Evolutionary conservation across 2,329 filamentous ascomycete species (phyloP).

Genomic region (Ambrosiella xylebori): DNA sequence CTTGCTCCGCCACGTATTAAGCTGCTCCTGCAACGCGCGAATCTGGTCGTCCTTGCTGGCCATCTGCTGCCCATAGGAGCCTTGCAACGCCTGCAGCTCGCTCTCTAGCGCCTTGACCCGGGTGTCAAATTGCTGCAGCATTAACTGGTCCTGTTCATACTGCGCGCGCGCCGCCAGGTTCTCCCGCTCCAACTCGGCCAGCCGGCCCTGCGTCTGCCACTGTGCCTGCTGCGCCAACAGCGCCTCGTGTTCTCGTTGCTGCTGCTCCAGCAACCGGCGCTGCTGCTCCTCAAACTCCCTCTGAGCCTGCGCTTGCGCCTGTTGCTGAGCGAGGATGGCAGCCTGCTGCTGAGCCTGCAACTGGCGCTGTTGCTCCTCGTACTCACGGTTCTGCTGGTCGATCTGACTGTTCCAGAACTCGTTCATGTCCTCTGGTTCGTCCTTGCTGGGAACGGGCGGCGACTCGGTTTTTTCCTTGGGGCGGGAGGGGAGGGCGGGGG

Average conservation of each 20-base stretch:
- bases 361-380: slow-evolving; percentile 81
- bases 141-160: slow-evolving; percentile 91
- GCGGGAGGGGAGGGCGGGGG: slow-evolving; percentile 65
- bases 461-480: slow-evolving; percentile 55
- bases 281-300: slow-evolving; percentile 96
- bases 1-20: slow-evolving; percentile 94
- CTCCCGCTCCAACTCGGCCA: slow-evolving; percentile 88
- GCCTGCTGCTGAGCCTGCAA: slow-evolving; percentile 76
- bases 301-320: slow-evolving; percentile 71
- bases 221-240: slow-evolving; percentile 75
- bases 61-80: slow-evolving; percentile 70
- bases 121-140: slow-evolving; percentile 92
- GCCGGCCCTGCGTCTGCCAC: slow-evolving; percentile 85
- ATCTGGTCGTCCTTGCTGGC: slow-evolving; percentile 90
- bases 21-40: slow-evolving; percentile 78
- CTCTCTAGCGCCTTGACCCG: slow-evolving; percentile 83
- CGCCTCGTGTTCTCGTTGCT: slow-evolving; percentile 78
- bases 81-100: slow-evolving; percentile 67
- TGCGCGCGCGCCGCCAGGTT: slow-evolving; percentile 88
- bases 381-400: slow-evolving; percentile 79
- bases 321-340: slow-evolving; percentile 63
- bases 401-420: slow-evolving; percentile 97
- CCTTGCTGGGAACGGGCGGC: slow-evolving; percentile 48
- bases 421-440: slow-evolving; percentile 77
- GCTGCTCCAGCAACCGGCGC: slow-evolving; percentile 69